phyloP scores from a whole-genome alignment of 75 land plant species.

The Ceratopteris richardii region DNA sequence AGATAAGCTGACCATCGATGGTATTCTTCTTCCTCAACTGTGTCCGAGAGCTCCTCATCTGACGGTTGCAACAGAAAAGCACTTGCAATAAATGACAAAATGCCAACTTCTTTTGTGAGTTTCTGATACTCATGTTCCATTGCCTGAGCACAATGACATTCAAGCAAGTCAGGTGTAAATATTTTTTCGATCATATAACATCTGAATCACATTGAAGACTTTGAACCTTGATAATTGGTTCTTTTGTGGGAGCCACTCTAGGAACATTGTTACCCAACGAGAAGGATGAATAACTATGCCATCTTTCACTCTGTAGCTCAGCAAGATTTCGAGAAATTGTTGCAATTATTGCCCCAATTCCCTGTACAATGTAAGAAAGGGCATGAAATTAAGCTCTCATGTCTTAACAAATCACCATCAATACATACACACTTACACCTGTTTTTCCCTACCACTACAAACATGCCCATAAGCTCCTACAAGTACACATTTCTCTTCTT shows the following conservation, averaged over 20 bases:
- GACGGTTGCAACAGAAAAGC: slow-evolving; percentile 25
- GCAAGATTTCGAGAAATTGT: slow-evolving; percentile 25
- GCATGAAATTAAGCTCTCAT: background rate
- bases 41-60: slow-evolving; percentile 9
- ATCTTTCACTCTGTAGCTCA: slow-evolving; percentile 11
- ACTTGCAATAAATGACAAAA: slow-evolving; percentile 25
- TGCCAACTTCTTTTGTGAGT: slow-evolving; percentile 19
- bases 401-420: too few species aligned
- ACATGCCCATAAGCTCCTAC: too few species aligned
- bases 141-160: slow-evolving; percentile 8
- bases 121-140: slow-evolving; percentile 17
- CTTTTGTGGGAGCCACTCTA: background rate
- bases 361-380: slow-evolving; percentile 9
- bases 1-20: slow-evolving; percentile 25
- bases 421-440: too few species aligned
- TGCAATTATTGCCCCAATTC: slow-evolving; percentile 27
- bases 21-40: slow-evolving; percentile 10
- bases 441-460: too few species aligned
- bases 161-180: background rate
- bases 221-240: slow-evolving; percentile 21
- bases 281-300: slow-evolving; percentile 4
- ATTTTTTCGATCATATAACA: background rate
- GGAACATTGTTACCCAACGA: background rate
- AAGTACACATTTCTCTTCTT: too few species aligned
- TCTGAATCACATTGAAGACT: background rate